Base-by-base conservation (phyloP, 345 rosid genomes). In the Citrus cavaleriei region DNA sequence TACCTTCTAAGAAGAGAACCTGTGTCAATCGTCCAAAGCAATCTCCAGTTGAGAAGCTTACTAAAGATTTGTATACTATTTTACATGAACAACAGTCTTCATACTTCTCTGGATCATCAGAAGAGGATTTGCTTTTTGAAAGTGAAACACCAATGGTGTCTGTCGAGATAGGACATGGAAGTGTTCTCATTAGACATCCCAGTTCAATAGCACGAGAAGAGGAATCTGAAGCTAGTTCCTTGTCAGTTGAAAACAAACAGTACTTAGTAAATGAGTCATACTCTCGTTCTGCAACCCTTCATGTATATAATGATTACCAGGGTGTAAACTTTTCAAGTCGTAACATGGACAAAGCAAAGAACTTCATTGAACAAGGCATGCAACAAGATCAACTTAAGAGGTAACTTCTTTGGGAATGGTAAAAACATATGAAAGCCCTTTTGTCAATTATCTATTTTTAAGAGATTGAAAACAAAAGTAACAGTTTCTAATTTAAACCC, bases 171-270 rank as follows among this genome's bases (percentile, higher is more conserved):
- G 98, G 99, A 81, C 98, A 94, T 84, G 98, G 98, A 81, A 91
- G 98, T 76, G 93, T 93, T 83, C 93, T 94, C 57, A 93, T 94
- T 74, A 90, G 87, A 85, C 90, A 93, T 85, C 97, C 97, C 0
- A 92, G 89, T 79, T 86, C 93, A 62, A 85, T 91, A 81, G 90
- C 89, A 88, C 93, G 96, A 76, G 98, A 97, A 64, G 98, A 97
- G 84, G 98, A 97, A 84, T 97, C 99, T 46, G 98, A 94, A 87
- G 95, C 98, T 61, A 97, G 98, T 84, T 97, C 98, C 21, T 91
- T 94, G 70, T 91, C 98, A 1, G 91, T 93, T 80, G 98, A 96
- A 87, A 90, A 89, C 86, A 96, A 88, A 66, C 85, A 73, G 12
- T 84, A 80, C 59, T 82, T 85, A 34, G 73, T 79, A 76, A 90